A percentile compares a stretch with the other conserved stretches of the same genome.
phyloP scores from a whole-genome alignment of 805 yeast genomes.

The Kuraishia cidri region DNA sequence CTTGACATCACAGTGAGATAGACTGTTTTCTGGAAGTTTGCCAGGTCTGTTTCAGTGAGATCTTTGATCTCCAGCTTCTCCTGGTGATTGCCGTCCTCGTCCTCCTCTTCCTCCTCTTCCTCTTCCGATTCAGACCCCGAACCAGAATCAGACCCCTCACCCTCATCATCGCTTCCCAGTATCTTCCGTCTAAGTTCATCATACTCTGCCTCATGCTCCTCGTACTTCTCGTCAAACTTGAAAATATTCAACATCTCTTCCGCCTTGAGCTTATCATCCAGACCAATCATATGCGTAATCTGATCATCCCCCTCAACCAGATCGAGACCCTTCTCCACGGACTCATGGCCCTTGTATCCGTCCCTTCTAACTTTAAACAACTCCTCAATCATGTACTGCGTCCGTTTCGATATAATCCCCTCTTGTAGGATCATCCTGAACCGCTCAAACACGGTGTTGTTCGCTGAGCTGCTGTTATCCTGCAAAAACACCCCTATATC shows the following conservation, averaged over 20 bases:
- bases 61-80: slow-evolving; percentile 38
- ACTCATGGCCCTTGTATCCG: slow-evolving; percentile 28
- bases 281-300: slow-evolving; percentile 41
- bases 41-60: slow-evolving; percentile 55
- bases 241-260: slow-evolving; percentile 39
- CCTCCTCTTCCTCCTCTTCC: slow-evolving; percentile 14
- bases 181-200: slow-evolving; percentile 30
- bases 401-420: slow-evolving; percentile 29
- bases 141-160: slow-evolving; percentile 9
- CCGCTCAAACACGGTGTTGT: slow-evolving; percentile 41
- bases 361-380: slow-evolving; percentile 41
- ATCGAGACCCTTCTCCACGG: slow-evolving; percentile 40
- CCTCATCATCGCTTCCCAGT: slow-evolving; percentile 25
- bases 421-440: slow-evolving; percentile 55
- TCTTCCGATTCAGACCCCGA: slow-evolving; percentile 8
- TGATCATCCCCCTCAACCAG: slow-evolving; percentile 57
- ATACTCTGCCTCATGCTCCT: slow-evolving; percentile 40
- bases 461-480: slow-evolving; percentile 31
- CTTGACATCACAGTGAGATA: slow-evolving; percentile 84
- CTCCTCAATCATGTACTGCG: slow-evolving; percentile 37
- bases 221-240: slow-evolving; percentile 39
- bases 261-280: slow-evolving; percentile 42
- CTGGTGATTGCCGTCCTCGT: slow-evolving; percentile 10
- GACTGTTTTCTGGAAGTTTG: slow-evolving; percentile 64
- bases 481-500: slow-evolving; percentile 43